These are phyloP conservation scores for Lycium ferocissimum DNA, from an alignment of 257 asterid genomes.

Conservation along the genomic window DNA sequence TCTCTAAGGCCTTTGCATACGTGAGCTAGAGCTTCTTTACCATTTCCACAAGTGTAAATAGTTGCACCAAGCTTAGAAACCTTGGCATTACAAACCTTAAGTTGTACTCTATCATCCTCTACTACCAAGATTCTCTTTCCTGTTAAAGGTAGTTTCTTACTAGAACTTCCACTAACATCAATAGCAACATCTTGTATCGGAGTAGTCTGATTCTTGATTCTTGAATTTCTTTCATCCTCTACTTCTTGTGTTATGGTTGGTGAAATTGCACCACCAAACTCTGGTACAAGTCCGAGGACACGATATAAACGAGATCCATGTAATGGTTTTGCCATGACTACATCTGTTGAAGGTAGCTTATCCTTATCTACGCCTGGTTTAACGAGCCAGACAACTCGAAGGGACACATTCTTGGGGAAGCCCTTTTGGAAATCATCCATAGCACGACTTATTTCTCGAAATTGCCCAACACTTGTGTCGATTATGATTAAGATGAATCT, in stretches of 20 bases:
- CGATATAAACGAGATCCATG: slow-evolving; percentile 74
- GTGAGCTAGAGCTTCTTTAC: slow-evolving; percentile 58
- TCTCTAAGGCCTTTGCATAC: slow-evolving; percentile 44
- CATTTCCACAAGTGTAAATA: slow-evolving; percentile 48
- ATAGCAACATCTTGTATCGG: background rate
- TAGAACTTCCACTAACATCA: background rate
- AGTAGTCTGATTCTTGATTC: background rate
- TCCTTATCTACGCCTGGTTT: slow-evolving; percentile 42
- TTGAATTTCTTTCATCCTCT: background rate
- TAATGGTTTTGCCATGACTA: slow-evolving; percentile 61
- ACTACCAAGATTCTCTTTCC: slow-evolving; percentile 66
- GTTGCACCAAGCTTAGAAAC: slow-evolving; percentile 62
- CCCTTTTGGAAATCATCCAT: slow-evolving; percentile 68
- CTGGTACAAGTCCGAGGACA: slow-evolving; percentile 59
- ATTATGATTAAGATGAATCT: slow-evolving; percentile 53
- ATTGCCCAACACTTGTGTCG: slow-evolving; percentile 55
- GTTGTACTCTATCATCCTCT: slow-evolving; percentile 58
- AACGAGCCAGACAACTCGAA: slow-evolving; percentile 67
- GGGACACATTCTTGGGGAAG: slow-evolving; percentile 30
- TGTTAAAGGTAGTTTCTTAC: slow-evolving; percentile 37
- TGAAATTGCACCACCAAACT: slow-evolving; percentile 43
- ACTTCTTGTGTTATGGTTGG: background rate
- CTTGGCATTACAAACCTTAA: slow-evolving; percentile 48
- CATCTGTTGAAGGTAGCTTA: slow-evolving; percentile 56
- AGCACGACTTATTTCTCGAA: slow-evolving; percentile 46